phyloP scores from a whole-genome alignment of 1,139 yeast species.

The Hyphopichia khmerensis region DNA sequence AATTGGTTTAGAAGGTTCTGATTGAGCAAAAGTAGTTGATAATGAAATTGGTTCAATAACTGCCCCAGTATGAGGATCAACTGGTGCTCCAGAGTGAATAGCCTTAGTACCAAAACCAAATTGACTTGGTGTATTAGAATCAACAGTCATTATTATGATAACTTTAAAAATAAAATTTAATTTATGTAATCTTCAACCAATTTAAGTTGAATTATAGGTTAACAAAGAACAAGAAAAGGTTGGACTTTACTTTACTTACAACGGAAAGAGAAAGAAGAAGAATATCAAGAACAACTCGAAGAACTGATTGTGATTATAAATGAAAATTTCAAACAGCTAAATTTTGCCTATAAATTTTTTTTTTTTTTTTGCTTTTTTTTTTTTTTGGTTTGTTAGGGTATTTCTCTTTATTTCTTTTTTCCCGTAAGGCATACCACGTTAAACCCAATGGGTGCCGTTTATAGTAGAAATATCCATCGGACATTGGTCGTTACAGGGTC shows the following conservation, averaged over 20 bases:
- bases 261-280: too few relatives aligned
- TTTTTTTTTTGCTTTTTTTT: too few relatives aligned
- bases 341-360: too few relatives aligned
- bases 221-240: constrained; percentile 6
- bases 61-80: constrained; percentile 78
- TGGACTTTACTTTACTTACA: constrained; percentile 10
- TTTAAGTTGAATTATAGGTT: constrained; percentile 5
- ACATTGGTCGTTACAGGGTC: too few relatives aligned
- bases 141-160: constrained; percentile 23
- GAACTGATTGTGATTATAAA: too few relatives aligned
- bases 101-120: constrained; percentile 75
- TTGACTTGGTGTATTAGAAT: constrained; percentile 11
- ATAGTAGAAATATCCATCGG: neutral
- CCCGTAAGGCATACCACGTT: neutral
- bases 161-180: too few relatives aligned
- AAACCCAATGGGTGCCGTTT: neutral
- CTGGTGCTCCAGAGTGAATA: constrained; percentile 78
- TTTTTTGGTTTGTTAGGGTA: too few relatives aligned
- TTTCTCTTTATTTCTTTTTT: too few relatives aligned
- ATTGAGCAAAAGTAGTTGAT: constrained; percentile 84
- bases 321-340: neutral
- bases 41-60: constrained; percentile 84
- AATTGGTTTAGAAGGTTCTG: constrained; percentile 72
- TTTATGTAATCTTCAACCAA: too few relatives aligned
- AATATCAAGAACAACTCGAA: too few relatives aligned